Evolutionary conservation across 2,329 filamentous ascomycete genomes (phyloP), one percentile per base, ranked within the genome.

Genomic region (Sclerotinia trifoliorum): DNA sequence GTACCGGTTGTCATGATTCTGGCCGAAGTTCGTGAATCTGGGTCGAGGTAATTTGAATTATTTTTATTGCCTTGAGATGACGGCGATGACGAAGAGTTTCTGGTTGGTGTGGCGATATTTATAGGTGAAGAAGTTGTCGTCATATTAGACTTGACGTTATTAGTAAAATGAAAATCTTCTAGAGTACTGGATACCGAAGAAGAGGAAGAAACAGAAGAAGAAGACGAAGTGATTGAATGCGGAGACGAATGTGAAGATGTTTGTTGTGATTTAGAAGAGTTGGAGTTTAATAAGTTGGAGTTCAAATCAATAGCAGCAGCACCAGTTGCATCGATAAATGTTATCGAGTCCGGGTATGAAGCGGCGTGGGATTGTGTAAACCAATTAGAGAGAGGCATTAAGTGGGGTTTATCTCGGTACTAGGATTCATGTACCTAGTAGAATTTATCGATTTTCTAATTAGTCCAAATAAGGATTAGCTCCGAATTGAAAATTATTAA

Each of bases 1-100:
- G 84, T 82, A 74, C 85, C 85, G 57, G 72, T 75, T 73, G 86
- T 85, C 73, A 87, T 87, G 26, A 68, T 68, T 62, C 56, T 62
- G 84, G 88, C 88, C 66, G 83, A 77, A 39, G 74, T 75, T 56
- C 72, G 73, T 49, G 73, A 72, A 67, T 77, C 75, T 57, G 70
- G 66, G 68, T 77, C 73, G 71, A 70, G 73, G 66, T 74, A 70
- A 52, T 74, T 70, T 63, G 67, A 62, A 52, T 69, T 65, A 63
- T 74, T 71, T 39, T 63, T 35, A 42, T 73, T 70, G 63, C 73
- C 75, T 70, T 77, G 75, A 78, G 80, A 80, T 68, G 78, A 81
- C 74, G 76, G 75, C 48, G 74, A 79, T 32, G 77, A 78, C 19
- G 76, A 78, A 29, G 76, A 48, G 67, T 75, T 77, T 74, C 77